Percentiles rank a stretch among this genome's conserved stretches.
Evolutionary conservation across 345 rosid species (phyloP).

Genomic region (Firmiana major): DNA sequence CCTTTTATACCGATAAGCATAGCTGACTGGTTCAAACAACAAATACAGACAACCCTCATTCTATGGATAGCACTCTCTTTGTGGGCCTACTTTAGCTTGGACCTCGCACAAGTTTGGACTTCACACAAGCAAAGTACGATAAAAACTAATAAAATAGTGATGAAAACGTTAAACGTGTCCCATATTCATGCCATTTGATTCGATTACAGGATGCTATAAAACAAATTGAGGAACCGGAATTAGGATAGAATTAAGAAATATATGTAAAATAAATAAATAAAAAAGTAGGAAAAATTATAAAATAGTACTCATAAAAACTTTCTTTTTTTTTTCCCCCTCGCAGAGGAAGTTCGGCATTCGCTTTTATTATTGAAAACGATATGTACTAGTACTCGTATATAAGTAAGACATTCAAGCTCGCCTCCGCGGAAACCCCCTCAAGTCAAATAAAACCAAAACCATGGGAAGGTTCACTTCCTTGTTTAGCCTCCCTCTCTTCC

Average conservation of each 20-base stretch:
- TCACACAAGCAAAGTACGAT: too few species aligned
- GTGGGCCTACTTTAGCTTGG: too few species aligned
- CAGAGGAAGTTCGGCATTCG: too few species aligned
- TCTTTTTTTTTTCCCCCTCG: too few species aligned
- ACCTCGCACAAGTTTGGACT: too few species aligned
- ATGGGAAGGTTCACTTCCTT: slow-evolving; percentile 6
- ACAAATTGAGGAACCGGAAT: not conserved
- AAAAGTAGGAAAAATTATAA: not conserved
- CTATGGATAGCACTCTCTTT: too few species aligned
- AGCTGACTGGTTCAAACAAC: too few species aligned
- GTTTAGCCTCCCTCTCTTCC: not conserved
- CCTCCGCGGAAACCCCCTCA: not conserved
- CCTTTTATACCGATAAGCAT: too few species aligned
- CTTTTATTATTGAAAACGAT: not conserved
- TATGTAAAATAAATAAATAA: not conserved
- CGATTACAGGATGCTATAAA: not conserved
- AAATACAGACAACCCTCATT: too few species aligned
- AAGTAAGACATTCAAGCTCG: not conserved
- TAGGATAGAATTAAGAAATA: not conserved
- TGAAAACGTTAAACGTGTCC: not conserved
- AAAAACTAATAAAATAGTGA: not conserved
- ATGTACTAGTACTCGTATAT: not conserved
- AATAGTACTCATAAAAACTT: not conserved
- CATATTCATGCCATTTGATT: not conserved
- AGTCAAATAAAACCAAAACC: not conserved